A percentile compares a stretch with the other conserved stretches of the same genome.
phyloP scores from a whole-genome alignment of 1,139 yeast species.

The Geotrichum siamense region DNA sequence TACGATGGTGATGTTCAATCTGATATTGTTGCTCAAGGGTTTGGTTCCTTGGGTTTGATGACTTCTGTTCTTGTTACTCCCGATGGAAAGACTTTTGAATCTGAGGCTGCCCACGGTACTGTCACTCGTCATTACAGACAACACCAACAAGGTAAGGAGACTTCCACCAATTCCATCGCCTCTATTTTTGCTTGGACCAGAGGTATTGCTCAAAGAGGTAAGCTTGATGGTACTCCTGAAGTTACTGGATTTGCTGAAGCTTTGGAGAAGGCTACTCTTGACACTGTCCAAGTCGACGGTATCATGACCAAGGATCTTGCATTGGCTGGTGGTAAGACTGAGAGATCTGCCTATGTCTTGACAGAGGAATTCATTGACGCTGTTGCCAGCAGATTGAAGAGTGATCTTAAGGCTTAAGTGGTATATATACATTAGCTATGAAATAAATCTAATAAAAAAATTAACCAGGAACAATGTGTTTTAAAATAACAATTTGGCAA shows the following conservation, averaged over 20 bases:
- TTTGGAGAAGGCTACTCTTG: constrained; percentile 75
- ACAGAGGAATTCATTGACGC: constrained; percentile 88
- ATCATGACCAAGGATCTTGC: constrained; percentile 96
- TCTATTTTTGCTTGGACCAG: constrained; percentile 96
- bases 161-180: constrained; percentile 95
- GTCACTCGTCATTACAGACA: constrained; percentile 95
- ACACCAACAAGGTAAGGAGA: constrained; percentile 91
- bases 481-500: too few relatives aligned
- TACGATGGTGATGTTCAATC: constrained; percentile 98
- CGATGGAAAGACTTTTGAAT: constrained; percentile 90
- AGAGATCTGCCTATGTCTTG: constrained; percentile 70
- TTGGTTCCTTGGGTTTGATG: constrained; percentile 94
- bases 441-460: too few relatives aligned
- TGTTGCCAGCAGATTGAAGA: constrained; percentile 49
- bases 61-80: constrained; percentile 91
- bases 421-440: too few relatives aligned
- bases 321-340: constrained; percentile 76
- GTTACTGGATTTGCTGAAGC: constrained; percentile 70
- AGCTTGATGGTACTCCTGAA: constrained; percentile 75
- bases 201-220: constrained; percentile 87
- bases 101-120: constrained; percentile 97
- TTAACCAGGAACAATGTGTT: too few relatives aligned
- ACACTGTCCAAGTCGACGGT: constrained; percentile 77
- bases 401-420: constrained; percentile 22
- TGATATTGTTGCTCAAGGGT: constrained; percentile 96